Conservation (phyloP, 1,284 basidiomycete species). For the Phlebopus sp. region DNA sequence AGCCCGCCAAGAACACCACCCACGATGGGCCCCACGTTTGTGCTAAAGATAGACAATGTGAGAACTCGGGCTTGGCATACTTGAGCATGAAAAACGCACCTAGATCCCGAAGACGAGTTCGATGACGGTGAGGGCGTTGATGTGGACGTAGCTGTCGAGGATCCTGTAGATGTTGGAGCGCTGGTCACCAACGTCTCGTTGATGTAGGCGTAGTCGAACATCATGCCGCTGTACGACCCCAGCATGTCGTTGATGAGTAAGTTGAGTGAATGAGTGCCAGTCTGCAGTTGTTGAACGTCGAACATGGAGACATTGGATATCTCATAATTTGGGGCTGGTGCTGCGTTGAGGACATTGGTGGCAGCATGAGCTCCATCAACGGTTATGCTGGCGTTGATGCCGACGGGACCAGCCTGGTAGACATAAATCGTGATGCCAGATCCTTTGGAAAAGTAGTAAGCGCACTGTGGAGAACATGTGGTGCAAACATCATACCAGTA, state of each 20-base stretch:
- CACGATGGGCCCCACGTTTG: conserved; percentile 8
- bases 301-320: conserved; percentile 26
- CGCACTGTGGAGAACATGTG: neutral
- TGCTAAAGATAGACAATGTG: conserved; percentile 5
- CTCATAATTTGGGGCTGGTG: conserved; percentile 17
- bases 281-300: conserved; percentile 15
- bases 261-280: conserved; percentile 13
- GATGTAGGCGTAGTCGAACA: conserved; percentile 25
- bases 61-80: neutral
- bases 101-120: conserved; percentile 1
- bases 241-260: conserved; percentile 16
- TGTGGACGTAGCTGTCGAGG: neutral
- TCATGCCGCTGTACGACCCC: conserved; percentile 22
- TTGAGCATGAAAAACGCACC: conserved; percentile 10
- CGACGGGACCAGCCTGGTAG: conserved; percentile 20
- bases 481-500: conserved; percentile 14
- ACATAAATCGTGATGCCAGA: conserved; percentile 22
- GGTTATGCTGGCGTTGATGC: conserved; percentile 22
- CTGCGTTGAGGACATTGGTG: conserved; percentile 16
- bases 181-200: conserved; percentile 18
- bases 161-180: neutral
- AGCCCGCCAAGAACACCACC: conserved; percentile 14
- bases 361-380: conserved; percentile 10
- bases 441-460: conserved; percentile 9
- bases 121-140: conserved; percentile 1